Evolutionary conservation across 1,284 basidiomycete genomes (phyloP).

Genomic region (Melampsora larici-populina): DNA sequence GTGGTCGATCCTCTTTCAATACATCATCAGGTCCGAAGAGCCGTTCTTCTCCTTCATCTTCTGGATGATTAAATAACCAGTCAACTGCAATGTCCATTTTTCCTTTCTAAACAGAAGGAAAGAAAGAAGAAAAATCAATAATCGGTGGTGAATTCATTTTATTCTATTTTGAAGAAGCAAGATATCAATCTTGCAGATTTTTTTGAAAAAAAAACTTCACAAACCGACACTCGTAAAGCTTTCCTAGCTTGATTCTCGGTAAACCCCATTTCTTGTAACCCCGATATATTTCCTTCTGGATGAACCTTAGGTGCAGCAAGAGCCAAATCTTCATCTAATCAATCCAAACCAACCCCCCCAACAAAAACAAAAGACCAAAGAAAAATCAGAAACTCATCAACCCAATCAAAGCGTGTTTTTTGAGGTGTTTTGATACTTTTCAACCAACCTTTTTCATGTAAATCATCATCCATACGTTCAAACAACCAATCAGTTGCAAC

Average conservation of each 20-base stretch:
- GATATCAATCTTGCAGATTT: neutral
- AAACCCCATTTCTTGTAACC: conserved; percentile 92
- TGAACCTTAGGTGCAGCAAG: neutral
- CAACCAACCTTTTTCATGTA: too few relatives aligned
- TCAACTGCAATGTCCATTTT: conserved; percentile 83
- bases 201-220: conserved; percentile 3
- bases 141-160: too few relatives aligned
- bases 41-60: conserved; percentile 75
- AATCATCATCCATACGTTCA: conserved; percentile 80
- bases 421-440: too few relatives aligned
- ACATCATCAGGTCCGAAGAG: too few relatives aligned
- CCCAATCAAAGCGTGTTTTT: too few relatives aligned
- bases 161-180: too few relatives aligned
- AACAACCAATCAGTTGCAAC: conserved; percentile 95
- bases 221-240: conserved; percentile 60
- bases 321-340: too few relatives aligned
- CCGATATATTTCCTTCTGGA: conserved; percentile 51
- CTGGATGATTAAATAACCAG: conserved; percentile 95
- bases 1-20: neutral
- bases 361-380: too few relatives aligned
- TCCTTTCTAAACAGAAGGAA: conserved; percentile 60
- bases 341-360: too few relatives aligned
- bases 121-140: neutral
- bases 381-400: too few relatives aligned
- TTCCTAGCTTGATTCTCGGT: conserved; percentile 76